A percentile compares a stretch with the other conserved stretches of the same genome.
Conservation (phyloP, 176 grass and related monocot species). For the Oryza glaberrima region DNA sequence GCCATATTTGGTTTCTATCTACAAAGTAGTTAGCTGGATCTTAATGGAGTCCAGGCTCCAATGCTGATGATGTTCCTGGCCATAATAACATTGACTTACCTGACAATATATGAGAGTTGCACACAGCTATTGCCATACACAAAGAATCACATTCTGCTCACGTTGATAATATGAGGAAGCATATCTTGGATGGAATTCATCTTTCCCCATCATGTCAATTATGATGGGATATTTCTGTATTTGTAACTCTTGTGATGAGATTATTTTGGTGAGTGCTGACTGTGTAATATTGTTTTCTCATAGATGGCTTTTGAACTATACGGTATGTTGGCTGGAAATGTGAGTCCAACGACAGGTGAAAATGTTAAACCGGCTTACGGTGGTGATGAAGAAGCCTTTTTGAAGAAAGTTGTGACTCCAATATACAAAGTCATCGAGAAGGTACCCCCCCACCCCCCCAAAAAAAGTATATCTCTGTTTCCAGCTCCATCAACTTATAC, state of each 20-base stretch:
- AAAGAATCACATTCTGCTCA: slow-evolving; percentile 15
- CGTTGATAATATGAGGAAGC: background rate
- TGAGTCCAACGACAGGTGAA: slow-evolving; percentile 88
- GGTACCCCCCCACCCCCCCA: slow-evolving; percentile 43
- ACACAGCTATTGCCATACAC: slow-evolving; percentile 26
- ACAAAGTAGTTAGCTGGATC: slow-evolving; percentile 1
- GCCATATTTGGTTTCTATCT: background rate
- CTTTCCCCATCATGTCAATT: background rate
- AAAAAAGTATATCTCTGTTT: background rate
- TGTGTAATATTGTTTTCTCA: slow-evolving; percentile 23
- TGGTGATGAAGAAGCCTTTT: slow-evolving; percentile 85
- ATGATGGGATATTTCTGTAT: slow-evolving; percentile 8
- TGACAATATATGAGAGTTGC: background rate
- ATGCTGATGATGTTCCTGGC: background rate
- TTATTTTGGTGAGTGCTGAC: slow-evolving; percentile 16
- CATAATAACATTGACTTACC: background rate
- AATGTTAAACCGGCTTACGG: slow-evolving; percentile 96
- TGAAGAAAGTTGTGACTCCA: slow-evolving; percentile 90
- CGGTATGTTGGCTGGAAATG: slow-evolving; percentile 95
- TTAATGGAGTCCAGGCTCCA: background rate
- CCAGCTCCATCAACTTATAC: slow-evolving; percentile 26
- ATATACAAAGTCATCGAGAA: slow-evolving; percentile 81
- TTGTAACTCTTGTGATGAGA: slow-evolving; percentile 6
- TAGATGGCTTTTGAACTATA: slow-evolving; percentile 98
- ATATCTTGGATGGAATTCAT: slow-evolving; percentile 7